Conservation (phyloP, 345 rosid genomes). For the Salix koriyanagi region DNA sequence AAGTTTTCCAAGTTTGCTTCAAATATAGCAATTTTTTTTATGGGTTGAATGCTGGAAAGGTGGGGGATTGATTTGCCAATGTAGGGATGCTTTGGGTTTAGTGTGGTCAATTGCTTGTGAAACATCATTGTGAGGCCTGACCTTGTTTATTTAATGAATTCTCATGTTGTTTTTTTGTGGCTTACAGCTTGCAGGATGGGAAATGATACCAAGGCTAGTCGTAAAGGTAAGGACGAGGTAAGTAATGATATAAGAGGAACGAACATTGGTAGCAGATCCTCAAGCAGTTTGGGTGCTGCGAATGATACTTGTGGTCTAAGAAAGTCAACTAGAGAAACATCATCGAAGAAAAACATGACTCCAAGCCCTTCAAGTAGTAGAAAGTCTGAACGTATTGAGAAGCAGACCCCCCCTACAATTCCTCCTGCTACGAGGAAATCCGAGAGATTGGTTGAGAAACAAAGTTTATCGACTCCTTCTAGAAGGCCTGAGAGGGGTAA, state of each 20-base stretch:
- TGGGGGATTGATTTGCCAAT: not conserved
- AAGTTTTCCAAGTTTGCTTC: not conserved
- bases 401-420: constrained; percentile 33
- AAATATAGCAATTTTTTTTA: no score
- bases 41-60: not conserved
- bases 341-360: constrained; percentile 23
- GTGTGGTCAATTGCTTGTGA: not conserved
- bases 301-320: constrained; percentile 37
- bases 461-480: constrained; percentile 31
- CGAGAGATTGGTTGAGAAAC: constrained; percentile 37
- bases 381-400: constrained; percentile 59
- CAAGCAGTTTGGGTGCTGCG: constrained; percentile 20
- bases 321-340: constrained; percentile 48
- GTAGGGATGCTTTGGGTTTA: not conserved
- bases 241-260: constrained; percentile 31
- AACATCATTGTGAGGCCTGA: not conserved
- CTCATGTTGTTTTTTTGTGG: not conserved
- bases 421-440: constrained; percentile 34
- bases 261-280: constrained; percentile 31
- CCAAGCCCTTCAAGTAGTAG: constrained; percentile 19
- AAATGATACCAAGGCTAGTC: constrained; percentile 28
- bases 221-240: constrained; percentile 37
- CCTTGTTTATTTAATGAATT: not conserved
- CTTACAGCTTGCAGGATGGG: constrained; percentile 27
- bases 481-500: constrained; percentile 58